These are phyloP conservation scores for Candida nemodendra DNA, from an alignment of 805 yeast species.

Conservation along the genomic window DNA sequence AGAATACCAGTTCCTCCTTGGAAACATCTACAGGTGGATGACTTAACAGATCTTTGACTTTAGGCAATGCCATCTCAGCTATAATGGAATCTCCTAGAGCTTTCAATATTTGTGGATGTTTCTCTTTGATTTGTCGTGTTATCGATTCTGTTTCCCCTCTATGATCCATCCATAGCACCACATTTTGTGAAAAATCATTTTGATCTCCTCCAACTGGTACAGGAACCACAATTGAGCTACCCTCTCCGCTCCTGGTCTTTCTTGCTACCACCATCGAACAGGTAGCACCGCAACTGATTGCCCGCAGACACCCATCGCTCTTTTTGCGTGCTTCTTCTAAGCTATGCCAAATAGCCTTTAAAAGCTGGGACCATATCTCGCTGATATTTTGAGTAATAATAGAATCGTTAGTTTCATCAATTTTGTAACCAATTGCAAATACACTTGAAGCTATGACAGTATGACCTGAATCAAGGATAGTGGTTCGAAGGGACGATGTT, in stretches of 20 bases:
- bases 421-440: slow-evolving; percentile 5
- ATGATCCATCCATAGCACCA: slow-evolving; percentile 62
- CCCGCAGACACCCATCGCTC: slow-evolving; percentile 14
- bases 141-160: slow-evolving; percentile 40
- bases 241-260: slow-evolving; percentile 14
- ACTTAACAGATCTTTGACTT: slow-evolving; percentile 39
- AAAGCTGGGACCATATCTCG: slow-evolving; percentile 15
- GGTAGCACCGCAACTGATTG: slow-evolving; percentile 51
- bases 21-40: background rate
- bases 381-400: slow-evolving; percentile 15
- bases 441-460: slow-evolving; percentile 9
- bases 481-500: slow-evolving; percentile 14
- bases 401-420: slow-evolving; percentile 1
- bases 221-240: slow-evolving; percentile 24
- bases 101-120: background rate
- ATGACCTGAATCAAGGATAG: slow-evolving; percentile 4
- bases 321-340: slow-evolving; percentile 1
- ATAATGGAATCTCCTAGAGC: slow-evolving; percentile 32
- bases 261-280: slow-evolving; percentile 54
- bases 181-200: slow-evolving; percentile 33
- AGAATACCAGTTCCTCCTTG: slow-evolving; percentile 33
- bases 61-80: slow-evolving; percentile 61
- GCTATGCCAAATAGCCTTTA: slow-evolving; percentile 3
- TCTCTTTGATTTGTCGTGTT: slow-evolving; percentile 26
- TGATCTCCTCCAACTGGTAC: slow-evolving; percentile 32